Conservation (phyloP, 306 rosid species). For the Amphicarpaea edgeworthii region DNA sequence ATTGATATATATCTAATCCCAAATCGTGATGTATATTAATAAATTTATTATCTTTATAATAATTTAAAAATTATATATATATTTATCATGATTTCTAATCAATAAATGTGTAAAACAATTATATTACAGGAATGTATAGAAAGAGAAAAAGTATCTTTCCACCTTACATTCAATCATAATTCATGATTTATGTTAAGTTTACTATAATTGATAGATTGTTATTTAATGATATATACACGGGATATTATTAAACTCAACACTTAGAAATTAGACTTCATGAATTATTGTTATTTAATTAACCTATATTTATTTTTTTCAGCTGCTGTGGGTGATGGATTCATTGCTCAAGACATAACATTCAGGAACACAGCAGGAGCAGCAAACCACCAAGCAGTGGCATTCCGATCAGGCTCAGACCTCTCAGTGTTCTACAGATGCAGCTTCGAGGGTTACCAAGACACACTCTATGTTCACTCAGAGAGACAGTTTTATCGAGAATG, state of each 20-base stretch:
- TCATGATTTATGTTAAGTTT: too few relatives aligned
- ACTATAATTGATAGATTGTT: too few relatives aligned
- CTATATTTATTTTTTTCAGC: constrained; percentile 47
- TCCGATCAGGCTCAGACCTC: constrained; percentile 82
- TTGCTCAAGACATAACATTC: constrained; percentile 78
- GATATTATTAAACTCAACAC: too few relatives aligned
- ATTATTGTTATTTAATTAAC: not conserved
- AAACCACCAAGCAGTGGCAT: constrained; percentile 85
- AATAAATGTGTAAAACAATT: too few relatives aligned
- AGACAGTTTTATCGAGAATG: constrained; percentile 83
- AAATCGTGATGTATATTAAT: too few relatives aligned
- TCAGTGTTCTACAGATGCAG: constrained; percentile 76
- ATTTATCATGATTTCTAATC: too few relatives aligned
- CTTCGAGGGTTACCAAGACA: constrained; percentile 86
- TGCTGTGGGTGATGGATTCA: constrained; percentile 73
- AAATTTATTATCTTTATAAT: too few relatives aligned
- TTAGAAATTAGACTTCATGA: not conserved
- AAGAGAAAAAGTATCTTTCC: too few relatives aligned
- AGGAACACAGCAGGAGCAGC: constrained; percentile 83
- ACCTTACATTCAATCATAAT: too few relatives aligned
- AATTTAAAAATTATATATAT: too few relatives aligned
- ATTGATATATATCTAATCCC: too few relatives aligned
- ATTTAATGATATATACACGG: too few relatives aligned
- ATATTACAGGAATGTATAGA: not conserved
- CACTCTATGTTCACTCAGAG: constrained; percentile 71